A percentile compares a stretch with the other conserved stretches of the same genome.
Evolutionary conservation across 1,139 yeast species (phyloP).

Genomic region (Pichiaceae sp.): DNA sequence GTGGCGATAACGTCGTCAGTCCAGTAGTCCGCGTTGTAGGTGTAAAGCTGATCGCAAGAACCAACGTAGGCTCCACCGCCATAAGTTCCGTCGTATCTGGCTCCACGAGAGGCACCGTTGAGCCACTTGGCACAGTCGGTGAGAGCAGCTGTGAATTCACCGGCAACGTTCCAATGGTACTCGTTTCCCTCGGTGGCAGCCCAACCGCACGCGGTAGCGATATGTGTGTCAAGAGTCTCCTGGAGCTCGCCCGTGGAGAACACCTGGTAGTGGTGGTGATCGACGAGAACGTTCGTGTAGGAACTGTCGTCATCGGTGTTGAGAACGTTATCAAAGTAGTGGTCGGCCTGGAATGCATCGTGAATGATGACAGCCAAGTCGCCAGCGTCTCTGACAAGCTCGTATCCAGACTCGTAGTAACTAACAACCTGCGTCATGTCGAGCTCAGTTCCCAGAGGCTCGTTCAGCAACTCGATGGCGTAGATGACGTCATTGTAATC

Average conservation of each 20-base stretch:
- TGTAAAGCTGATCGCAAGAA: constrained; percentile 27
- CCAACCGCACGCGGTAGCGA: constrained; percentile 22
- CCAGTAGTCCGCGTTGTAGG: constrained; percentile 24
- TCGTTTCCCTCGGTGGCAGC: constrained; percentile 17
- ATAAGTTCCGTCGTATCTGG: constrained; percentile 49
- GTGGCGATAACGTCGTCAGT: constrained; percentile 24
- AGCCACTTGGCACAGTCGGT: constrained; percentile 66
- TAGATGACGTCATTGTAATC: constrained; percentile 39
- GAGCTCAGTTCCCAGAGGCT: constrained; percentile 46
- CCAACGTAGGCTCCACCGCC: constrained; percentile 28
- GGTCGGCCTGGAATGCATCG: constrained; percentile 46
- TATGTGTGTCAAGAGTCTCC: constrained; percentile 30
- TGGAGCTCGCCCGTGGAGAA: constrained; percentile 37
- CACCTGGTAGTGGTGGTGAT: constrained; percentile 61
- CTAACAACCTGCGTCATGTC: constrained; percentile 30
- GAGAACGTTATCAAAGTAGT: constrained; percentile 40
- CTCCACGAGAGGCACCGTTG: constrained; percentile 52
- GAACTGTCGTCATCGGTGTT: constrained; percentile 25
- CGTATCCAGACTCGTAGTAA: constrained; percentile 35
- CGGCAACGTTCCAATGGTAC: constrained; percentile 45
- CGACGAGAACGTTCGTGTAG: constrained; percentile 37
- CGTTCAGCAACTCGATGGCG: constrained; percentile 59
- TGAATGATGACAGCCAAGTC: constrained; percentile 44
- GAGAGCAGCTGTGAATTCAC: constrained; percentile 85
- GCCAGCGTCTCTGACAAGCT: constrained; percentile 28